phyloP scores from a whole-genome alignment of 23 red algal species.

The Pyropia haitanensis region DNA sequence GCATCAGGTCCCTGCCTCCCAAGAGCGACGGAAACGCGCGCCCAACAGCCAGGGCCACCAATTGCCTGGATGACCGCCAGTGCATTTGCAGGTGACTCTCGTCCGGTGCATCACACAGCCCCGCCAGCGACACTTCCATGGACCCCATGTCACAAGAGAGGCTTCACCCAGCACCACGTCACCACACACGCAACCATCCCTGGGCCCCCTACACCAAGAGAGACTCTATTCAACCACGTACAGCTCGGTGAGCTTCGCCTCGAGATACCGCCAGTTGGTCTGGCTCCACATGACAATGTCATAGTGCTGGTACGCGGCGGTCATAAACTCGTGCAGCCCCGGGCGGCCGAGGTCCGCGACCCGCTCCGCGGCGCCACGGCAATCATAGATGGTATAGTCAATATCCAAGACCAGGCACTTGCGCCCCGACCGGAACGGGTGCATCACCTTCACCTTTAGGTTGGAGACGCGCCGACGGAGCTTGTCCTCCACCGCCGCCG shows the following conservation, averaged over 20 bases:
- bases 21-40: too few relatives aligned
- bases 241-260: constrained; percentile 79
- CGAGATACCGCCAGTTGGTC: constrained; percentile 86
- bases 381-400: constrained; percentile 70
- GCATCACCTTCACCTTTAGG: constrained; percentile 27
- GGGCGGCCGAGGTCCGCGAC: constrained; percentile 46
- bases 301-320: constrained; percentile 58
- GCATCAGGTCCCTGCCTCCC: too few relatives aligned
- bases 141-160: too few relatives aligned
- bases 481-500: constrained; percentile 4
- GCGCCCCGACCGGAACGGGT: constrained; percentile 30
- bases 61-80: too few relatives aligned
- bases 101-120: too few relatives aligned
- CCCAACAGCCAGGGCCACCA: too few relatives aligned
- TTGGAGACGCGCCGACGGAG: constrained; percentile 2
- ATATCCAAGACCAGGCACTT: constrained; percentile 75
- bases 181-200: too few relatives aligned
- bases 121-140: too few relatives aligned
- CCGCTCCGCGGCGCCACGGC: constrained; percentile 1
- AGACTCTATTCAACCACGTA: background rate
- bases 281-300: constrained; percentile 89
- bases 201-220: too few relatives aligned
- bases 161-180: too few relatives aligned
- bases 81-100: too few relatives aligned
- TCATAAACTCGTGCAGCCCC: constrained; percentile 65